Evolutionary conservation across 306 rosid species (phyloP), one percentile per base, ranked within the genome.

Genomic region (Adenanthera pavonina): DNA sequence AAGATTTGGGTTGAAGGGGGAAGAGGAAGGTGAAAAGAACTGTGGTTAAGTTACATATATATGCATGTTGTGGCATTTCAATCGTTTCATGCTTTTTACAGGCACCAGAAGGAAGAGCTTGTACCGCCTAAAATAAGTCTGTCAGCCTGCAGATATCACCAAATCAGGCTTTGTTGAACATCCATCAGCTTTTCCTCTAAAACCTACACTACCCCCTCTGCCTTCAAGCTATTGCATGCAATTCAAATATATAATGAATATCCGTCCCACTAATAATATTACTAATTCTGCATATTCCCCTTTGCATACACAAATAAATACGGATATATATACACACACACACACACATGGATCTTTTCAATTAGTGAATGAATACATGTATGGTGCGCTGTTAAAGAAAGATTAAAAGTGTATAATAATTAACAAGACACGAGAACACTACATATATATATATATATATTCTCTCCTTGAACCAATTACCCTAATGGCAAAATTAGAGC

Each of bases 121-220:
- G 68, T 69, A 75, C 59, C 10, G 54, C 33, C 80, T 52, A 71
- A 25, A 64, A 49, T 8, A 13, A 13, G 4, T 65, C 73, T 80
- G 68, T 85, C 0, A 10, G 51, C 69, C 69, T 79, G 73, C 81
- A 41, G 78, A 62, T 25, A 25, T 14, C 44, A 61, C 59, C 33
- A 75, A 46, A 70, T 67, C 69, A 83, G 80, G 66, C 78, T 86
- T 86, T 86, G 85, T 65, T 75, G 84, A 83, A 47, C 85, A 76
- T 76, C 75, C 84, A 79, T 53, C 82, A 78, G 79, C 76, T 41
- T 41, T 68, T 47, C 77, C 84, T 71, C 86, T 64, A 76, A 16
- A 66, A 65, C 65, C 77, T 79, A 56, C 78, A 69, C 78, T 70
- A 68, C 53, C 61, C 53, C 77, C 75, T 54, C 61, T 40, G 81